These are phyloP conservation scores for Torulaspora franciscae DNA, from an alignment of 805 yeast genomes.

Conservation along the genomic window DNA sequence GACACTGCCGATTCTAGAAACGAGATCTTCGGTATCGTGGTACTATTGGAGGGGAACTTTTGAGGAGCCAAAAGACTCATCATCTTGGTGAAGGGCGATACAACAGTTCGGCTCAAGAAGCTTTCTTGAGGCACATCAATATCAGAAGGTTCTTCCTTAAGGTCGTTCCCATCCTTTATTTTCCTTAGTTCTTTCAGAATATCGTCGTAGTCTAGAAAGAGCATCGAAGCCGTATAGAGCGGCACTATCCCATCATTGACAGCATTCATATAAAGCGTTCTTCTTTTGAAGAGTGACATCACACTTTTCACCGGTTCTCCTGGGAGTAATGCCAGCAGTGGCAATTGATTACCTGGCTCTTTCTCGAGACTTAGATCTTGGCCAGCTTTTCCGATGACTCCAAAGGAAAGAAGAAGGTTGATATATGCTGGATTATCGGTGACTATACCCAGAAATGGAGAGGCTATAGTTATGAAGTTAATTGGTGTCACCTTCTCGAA, in stretches of 20 bases:
- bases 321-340: slow-evolving; percentile 58
- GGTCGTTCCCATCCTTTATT: slow-evolving; percentile 11
- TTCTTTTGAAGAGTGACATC: slow-evolving; percentile 50
- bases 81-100: slow-evolving; percentile 44
- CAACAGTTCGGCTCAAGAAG: slow-evolving; percentile 28
- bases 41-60: slow-evolving; percentile 17
- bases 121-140: slow-evolving; percentile 13
- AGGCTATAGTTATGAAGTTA: slow-evolving; percentile 67
- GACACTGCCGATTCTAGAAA: slow-evolving; percentile 66
- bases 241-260: slow-evolving; percentile 82
- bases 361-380: slow-evolving; percentile 61
- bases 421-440: slow-evolving; percentile 75
- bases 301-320: slow-evolving; percentile 56
- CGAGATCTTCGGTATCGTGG: slow-evolving; percentile 56
- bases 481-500: slow-evolving; percentile 55
- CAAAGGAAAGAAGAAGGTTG: slow-evolving; percentile 62
- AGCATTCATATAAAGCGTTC: slow-evolving; percentile 74
- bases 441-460: slow-evolving; percentile 71
- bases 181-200: slow-evolving; percentile 29
- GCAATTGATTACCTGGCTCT: slow-evolving; percentile 42
- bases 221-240: slow-evolving; percentile 61
- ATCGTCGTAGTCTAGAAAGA: slow-evolving; percentile 64
- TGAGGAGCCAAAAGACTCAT: slow-evolving; percentile 42
- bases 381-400: slow-evolving; percentile 77
- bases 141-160: slow-evolving; percentile 4